These are phyloP conservation scores for Zarea fungicola DNA, from an alignment of 2,329 filamentous ascomycete genomes.

Conservation along the genomic window DNA sequence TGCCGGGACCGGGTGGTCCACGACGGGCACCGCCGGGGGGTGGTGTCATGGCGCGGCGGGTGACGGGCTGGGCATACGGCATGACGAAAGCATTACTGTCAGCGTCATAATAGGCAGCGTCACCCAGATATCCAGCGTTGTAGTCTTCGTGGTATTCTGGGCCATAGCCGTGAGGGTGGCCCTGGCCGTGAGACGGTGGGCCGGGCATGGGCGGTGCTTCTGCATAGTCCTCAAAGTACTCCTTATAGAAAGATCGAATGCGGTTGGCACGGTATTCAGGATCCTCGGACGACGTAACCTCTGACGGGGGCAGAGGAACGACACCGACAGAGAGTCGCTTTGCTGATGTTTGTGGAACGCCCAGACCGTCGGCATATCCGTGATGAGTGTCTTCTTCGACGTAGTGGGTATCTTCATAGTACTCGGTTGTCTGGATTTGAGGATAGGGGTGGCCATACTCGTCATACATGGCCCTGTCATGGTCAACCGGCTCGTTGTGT, in stretches of 20 bases:
- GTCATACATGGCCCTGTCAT: conserved; percentile 14
- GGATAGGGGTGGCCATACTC: conserved; percentile 19
- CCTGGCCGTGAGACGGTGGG: too few relatives aligned
- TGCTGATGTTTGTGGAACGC: conserved; percentile 49
- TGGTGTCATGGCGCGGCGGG: conserved; percentile 91
- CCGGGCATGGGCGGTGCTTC: conserved; percentile 33
- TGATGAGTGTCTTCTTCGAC: conserved; percentile 16
- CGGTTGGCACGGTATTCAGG: conserved; percentile 92
- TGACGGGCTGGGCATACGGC: conserved; percentile 79
- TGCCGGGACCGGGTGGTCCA: conserved; percentile 45
- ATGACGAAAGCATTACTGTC: conserved; percentile 67
- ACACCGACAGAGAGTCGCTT: conserved; percentile 65
- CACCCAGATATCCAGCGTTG: conserved; percentile 63
- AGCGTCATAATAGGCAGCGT: conserved; percentile 62
- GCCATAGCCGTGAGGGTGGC: too few relatives aligned
- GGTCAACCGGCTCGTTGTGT: conserved; percentile 14
- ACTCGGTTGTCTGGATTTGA: conserved; percentile 26
- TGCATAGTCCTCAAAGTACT: conserved; percentile 91
- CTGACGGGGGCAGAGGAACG: conserved; percentile 82
- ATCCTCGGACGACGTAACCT: conserved; percentile 74
- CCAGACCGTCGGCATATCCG: conserved; percentile 35
- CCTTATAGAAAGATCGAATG: conserved; percentile 98
- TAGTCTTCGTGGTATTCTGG: conserved; percentile 69
- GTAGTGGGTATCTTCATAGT: conserved; percentile 29
- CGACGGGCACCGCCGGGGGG: conserved; percentile 59